phyloP scores from a whole-genome alignment of 2,329 filamentous ascomycete species.

The Cercospora zeae-maydis region DNA sequence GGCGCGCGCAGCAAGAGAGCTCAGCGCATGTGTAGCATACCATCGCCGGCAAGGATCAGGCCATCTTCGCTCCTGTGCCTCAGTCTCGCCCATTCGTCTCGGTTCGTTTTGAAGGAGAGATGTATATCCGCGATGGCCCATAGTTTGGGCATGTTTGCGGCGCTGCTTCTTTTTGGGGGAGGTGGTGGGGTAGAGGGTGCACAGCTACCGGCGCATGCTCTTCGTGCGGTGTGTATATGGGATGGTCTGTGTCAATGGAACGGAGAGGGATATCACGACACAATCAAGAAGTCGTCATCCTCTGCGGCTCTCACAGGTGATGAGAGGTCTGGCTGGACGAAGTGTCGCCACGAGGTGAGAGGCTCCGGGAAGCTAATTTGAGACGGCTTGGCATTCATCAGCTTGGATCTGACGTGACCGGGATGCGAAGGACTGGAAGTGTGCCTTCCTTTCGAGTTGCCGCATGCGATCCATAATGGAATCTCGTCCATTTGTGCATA shows the following conservation, averaged over 20 bases:
- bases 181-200: background rate
- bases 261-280: background rate
- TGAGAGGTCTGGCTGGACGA: background rate
- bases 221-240: background rate
- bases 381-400: constrained; percentile 7
- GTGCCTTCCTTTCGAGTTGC: background rate
- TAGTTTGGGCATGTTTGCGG: constrained; percentile 26
- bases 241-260: too few species aligned
- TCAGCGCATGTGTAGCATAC: constrained; percentile 22
- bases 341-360: background rate
- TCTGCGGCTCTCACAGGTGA: background rate
- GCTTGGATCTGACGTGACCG: constrained; percentile 2
- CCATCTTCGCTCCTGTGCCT: constrained; percentile 42
- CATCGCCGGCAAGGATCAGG: constrained; percentile 46
- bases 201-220: background rate
- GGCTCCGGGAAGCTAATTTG: constrained; percentile 8
- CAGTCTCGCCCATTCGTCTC: constrained; percentile 44
- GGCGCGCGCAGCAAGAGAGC: background rate
- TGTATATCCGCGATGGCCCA: constrained; percentile 49
- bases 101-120: constrained; percentile 46
- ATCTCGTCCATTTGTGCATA: background rate
- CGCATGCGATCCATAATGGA: too few species aligned
- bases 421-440: background rate
- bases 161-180: background rate
- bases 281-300: background rate